These are phyloP conservation scores for Aspergillus sergii DNA, from an alignment of 2,329 filamentous ascomycete species.

Conservation along the genomic window DNA sequence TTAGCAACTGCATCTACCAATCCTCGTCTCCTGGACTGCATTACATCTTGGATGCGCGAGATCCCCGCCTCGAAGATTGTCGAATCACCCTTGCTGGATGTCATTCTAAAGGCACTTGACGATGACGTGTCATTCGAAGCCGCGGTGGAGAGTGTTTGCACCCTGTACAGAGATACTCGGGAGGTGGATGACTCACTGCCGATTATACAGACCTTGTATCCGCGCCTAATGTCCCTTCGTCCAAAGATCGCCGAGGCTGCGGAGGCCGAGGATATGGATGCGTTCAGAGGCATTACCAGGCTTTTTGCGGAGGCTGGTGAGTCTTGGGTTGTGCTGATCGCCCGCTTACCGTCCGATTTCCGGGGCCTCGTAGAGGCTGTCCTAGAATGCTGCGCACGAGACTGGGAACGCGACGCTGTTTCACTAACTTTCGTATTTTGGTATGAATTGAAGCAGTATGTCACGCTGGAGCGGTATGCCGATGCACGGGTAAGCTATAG, in stretches of 20 bases:
- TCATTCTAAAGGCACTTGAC: slow-evolving; percentile 76
- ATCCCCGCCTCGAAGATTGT: slow-evolving; percentile 83
- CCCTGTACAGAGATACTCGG: slow-evolving; percentile 86
- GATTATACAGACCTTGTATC: slow-evolving; percentile 80
- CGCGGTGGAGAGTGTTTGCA: slow-evolving; percentile 88
- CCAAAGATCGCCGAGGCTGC: slow-evolving; percentile 75
- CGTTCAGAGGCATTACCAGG: slow-evolving; percentile 84
- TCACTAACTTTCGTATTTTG: slow-evolving; percentile 95
- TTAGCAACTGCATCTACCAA: slow-evolving; percentile 77
- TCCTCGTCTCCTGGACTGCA: slow-evolving; percentile 88
- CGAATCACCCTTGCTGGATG: slow-evolving; percentile 78
- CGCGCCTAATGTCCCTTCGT: slow-evolving; percentile 73
- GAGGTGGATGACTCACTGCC: slow-evolving; percentile 90
- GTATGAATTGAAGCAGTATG: slow-evolving; percentile 97
- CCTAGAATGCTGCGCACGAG: slow-evolving; percentile 85
- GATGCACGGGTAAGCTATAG: slow-evolving; percentile 75
- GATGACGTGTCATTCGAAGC: slow-evolving; percentile 79
- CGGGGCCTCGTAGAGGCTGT: slow-evolving; percentile 83
- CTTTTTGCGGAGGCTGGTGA: slow-evolving; percentile 92
- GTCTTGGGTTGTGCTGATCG: slow-evolving; percentile 90
- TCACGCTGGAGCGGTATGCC: slow-evolving; percentile 87
- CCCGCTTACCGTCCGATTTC: slow-evolving; percentile 79
- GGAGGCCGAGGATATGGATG: slow-evolving; percentile 79
- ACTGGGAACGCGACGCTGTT: slow-evolving; percentile 88
- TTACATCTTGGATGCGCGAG: slow-evolving; percentile 95